These are phyloP conservation scores for Chloranthus sessilifolius DNA, from an alignment of 164 flowering plant genomes.

Conservation along the genomic window DNA sequence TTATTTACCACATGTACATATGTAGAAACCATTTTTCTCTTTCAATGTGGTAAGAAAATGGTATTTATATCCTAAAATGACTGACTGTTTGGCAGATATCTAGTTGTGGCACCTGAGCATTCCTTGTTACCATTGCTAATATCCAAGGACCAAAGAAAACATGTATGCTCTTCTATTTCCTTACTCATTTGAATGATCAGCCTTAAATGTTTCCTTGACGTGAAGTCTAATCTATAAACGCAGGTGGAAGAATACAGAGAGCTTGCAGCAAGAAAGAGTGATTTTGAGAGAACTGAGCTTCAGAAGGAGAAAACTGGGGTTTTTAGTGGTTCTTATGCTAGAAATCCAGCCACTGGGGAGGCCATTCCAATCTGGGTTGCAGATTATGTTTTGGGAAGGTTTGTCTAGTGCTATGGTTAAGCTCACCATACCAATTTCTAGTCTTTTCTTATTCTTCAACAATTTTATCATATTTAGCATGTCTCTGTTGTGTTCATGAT, in stretches of 20 bases:
- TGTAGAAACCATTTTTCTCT: neutral
- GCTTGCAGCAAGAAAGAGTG: constrained; percentile 82
- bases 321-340: constrained; percentile 81
- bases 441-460: neutral
- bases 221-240: constrained; percentile 15
- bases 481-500: too few relatives aligned
- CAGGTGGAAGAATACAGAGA: constrained; percentile 95
- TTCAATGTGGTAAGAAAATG: neutral
- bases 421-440: neutral
- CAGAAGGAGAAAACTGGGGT: constrained; percentile 97
- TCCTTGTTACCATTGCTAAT: constrained; percentile 48
- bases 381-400: constrained; percentile 98
- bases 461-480: too few relatives aligned
- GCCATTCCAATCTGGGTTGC: constrained; percentile 96
- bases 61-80: neutral
- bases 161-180: constrained; percentile 40
- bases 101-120: constrained; percentile 96
- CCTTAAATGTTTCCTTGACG: neutral
- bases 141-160: constrained; percentile 47
- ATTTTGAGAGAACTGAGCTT: constrained; percentile 95
- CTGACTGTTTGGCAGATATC: constrained; percentile 52
- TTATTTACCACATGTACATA: neutral
- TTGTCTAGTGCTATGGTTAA: neutral
- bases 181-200: neutral
- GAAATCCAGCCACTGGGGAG: constrained; percentile 84